Conservation (phyloP, 1,284 basidiomycete genomes). For the Cutaneotrichosporon cyanovorans region DNA sequence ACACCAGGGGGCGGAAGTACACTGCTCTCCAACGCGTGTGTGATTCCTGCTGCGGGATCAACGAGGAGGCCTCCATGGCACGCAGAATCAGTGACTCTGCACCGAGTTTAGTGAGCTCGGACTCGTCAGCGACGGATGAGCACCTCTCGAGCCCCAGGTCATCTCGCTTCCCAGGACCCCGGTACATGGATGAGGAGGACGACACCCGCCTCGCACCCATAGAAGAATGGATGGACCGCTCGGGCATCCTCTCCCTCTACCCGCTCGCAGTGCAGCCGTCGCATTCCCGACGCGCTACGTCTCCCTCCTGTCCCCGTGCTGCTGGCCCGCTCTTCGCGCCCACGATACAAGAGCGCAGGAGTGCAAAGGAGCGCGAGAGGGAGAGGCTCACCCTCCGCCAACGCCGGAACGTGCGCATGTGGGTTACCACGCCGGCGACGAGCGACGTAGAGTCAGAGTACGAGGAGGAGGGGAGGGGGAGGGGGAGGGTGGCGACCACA, state of each 20-base stretch:
- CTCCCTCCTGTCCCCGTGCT: constrained; percentile 14
- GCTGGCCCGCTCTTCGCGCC: constrained; percentile 37
- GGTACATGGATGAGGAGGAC: constrained; percentile 2
- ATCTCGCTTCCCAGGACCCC: constrained; percentile 1
- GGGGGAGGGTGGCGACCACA: background rate
- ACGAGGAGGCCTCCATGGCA: constrained; percentile 4
- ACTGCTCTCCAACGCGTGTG: constrained; percentile 30
- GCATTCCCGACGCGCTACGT: constrained; percentile 15
- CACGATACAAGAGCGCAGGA: constrained; percentile 20
- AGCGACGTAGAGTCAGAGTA: constrained; percentile 21
- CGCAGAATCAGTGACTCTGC: constrained; percentile 7
- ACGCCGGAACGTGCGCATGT: constrained; percentile 16
- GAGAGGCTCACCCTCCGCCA: constrained; percentile 25
- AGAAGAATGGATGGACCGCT: constrained; percentile 39
- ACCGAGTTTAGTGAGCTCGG: constrained; percentile 15
- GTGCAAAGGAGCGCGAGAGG: constrained; percentile 25
- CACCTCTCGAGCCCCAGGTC: constrained; percentile 14
- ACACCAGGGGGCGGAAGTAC: constrained; percentile 12
- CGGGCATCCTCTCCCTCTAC: constrained; percentile 40
- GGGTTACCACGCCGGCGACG: constrained; percentile 10
- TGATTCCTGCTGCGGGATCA: constrained; percentile 24
- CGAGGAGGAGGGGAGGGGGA: background rate
- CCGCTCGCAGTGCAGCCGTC: constrained; percentile 36
- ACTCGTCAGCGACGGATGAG: constrained; percentile 12
- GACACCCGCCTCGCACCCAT: constrained; percentile 30